These are phyloP conservation scores for Leccinum subgranulosum DNA, from an alignment of 768 basidiomycete genomes.

Conservation along the genomic window DNA sequence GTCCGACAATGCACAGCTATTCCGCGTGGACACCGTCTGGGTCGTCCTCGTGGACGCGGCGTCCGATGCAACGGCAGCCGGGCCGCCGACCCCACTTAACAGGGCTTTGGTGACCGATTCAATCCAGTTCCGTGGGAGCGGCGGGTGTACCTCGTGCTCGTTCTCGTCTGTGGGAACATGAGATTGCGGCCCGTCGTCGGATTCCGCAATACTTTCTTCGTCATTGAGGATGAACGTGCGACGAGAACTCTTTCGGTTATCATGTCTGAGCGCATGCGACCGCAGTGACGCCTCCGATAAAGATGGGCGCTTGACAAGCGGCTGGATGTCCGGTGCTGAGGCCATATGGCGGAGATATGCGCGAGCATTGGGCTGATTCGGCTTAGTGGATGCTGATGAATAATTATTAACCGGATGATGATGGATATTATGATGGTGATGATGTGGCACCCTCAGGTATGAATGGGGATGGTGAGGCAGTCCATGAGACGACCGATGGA, in stretches of 20 bases:
- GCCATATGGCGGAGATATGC: constrained; percentile 75
- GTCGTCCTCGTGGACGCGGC: constrained; percentile 23
- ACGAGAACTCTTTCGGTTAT: constrained; percentile 29
- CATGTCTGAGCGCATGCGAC: constrained; percentile 27
- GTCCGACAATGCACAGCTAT: constrained; percentile 23
- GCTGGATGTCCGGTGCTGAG: constrained; percentile 49
- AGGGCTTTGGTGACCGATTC: constrained; percentile 67
- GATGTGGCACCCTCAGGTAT: constrained; percentile 15
- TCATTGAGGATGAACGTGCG: constrained; percentile 33
- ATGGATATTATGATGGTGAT: constrained; percentile 16
- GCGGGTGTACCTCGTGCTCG: constrained; percentile 37
- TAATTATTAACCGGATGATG: constrained; percentile 23
- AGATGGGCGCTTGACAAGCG: constrained; percentile 31
- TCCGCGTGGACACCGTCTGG: constrained; percentile 22
- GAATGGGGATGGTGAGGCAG: constrained; percentile 22
- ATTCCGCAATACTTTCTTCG: constrained; percentile 25
- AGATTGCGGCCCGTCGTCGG: constrained; percentile 20
- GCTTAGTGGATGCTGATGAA: constrained; percentile 20
- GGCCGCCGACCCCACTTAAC: constrained; percentile 47
- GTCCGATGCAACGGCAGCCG: constrained; percentile 29
- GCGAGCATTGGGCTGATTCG: constrained; percentile 47
- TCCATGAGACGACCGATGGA: constrained; percentile 24
- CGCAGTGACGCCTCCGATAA: constrained; percentile 31
- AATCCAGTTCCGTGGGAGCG: constrained; percentile 67
- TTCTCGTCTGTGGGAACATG: constrained; percentile 32